These are phyloP conservation scores for Kalmanozyma brasiliensis DNA, from an alignment of 1,284 basidiomycete genomes.

Conservation along the genomic window DNA sequence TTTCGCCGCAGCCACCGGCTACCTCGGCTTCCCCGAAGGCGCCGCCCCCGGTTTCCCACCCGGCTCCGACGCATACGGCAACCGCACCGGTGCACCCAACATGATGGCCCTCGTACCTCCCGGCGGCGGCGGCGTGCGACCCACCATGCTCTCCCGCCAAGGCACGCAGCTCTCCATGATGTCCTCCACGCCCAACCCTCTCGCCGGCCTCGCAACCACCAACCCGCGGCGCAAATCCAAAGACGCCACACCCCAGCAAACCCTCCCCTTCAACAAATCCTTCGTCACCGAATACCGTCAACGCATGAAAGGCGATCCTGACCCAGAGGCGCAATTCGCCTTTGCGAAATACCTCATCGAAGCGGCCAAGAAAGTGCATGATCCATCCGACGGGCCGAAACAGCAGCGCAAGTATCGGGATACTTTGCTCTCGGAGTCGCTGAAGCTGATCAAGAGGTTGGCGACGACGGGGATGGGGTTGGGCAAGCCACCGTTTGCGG, in stretches of 20 bases:
- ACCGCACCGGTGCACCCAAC: conserved; percentile 10
- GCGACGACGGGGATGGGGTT: conserved; percentile 79
- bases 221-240: conserved; percentile 55
- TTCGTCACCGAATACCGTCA: conserved; percentile 97
- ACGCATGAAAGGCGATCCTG: conserved; percentile 95
- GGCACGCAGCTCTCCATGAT: conserved; percentile 47
- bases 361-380: conserved; percentile 83
- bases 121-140: conserved; percentile 12
- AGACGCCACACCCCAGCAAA: conserved; percentile 52
- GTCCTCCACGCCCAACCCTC: conserved; percentile 22
- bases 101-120: conserved; percentile 37
- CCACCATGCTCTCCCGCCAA: conserved; percentile 36
- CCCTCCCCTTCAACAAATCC: conserved; percentile 78
- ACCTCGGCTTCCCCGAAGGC: conserved; percentile 51
- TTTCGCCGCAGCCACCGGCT: conserved; percentile 55
- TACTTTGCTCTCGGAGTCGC: conserved; percentile 82
- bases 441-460: conserved; percentile 90
- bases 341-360: conserved; percentile 99
- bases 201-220: conserved; percentile 25
- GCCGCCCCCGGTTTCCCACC: conserved; percentile 43
- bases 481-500: conserved; percentile 78
- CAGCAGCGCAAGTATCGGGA: conserved; percentile 82
- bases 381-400: conserved; percentile 61
- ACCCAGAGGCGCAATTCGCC: conserved; percentile 97
- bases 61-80: conserved; percentile 30